A percentile compares a stretch with the other conserved stretches of the same genome.
Conservation (phyloP, 495 filamentous ascomycete species). For the Xylaria bambusicola region DNA sequence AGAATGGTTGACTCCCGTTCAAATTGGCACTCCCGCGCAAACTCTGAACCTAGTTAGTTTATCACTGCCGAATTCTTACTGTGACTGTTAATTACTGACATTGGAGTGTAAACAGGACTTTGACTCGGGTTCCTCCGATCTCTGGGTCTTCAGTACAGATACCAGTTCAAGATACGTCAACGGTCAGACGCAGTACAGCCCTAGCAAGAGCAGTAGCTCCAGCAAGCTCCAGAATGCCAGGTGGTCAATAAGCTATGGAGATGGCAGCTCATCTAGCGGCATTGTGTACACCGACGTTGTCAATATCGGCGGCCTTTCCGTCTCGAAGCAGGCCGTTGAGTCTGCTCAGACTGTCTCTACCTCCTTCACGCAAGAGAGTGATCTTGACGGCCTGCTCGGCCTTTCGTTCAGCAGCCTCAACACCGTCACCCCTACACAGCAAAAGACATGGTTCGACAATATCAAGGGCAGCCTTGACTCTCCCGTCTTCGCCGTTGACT, state of each 20-base stretch:
- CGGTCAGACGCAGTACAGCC: conserved; percentile 64
- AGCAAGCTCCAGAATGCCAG: conserved; percentile 53
- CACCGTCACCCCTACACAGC: conserved; percentile 59
- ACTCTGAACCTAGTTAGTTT: conserved; percentile 63
- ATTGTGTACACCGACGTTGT: conserved; percentile 72
- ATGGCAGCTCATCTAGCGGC: conserved; percentile 67
- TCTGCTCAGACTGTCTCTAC: conserved; percentile 61
- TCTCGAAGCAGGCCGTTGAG: conserved; percentile 68
- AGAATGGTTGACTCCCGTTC: conserved; percentile 69
- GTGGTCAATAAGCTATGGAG: conserved; percentile 74
- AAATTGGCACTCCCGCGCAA: conserved; percentile 58
- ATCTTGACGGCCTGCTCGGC: conserved; percentile 71
- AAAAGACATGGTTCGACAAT: conserved; percentile 76
- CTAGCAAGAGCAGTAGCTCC: conserved; percentile 45
- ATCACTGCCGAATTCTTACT: too few relatives aligned
- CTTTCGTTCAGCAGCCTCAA: conserved; percentile 73
- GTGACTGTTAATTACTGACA: too few relatives aligned
- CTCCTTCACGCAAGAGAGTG: conserved; percentile 59
- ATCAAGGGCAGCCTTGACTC: conserved; percentile 55
- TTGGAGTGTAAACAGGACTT: too few relatives aligned
- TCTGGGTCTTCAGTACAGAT: conserved; percentile 55
- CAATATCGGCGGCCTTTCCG: conserved; percentile 64
- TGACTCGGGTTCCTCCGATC: conserved; percentile 76
- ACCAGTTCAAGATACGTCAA: conserved; percentile 26
- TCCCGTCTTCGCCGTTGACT: conserved; percentile 68